Conservation (phyloP, 345 rosid genomes). For the Heritiera littoralis region DNA sequence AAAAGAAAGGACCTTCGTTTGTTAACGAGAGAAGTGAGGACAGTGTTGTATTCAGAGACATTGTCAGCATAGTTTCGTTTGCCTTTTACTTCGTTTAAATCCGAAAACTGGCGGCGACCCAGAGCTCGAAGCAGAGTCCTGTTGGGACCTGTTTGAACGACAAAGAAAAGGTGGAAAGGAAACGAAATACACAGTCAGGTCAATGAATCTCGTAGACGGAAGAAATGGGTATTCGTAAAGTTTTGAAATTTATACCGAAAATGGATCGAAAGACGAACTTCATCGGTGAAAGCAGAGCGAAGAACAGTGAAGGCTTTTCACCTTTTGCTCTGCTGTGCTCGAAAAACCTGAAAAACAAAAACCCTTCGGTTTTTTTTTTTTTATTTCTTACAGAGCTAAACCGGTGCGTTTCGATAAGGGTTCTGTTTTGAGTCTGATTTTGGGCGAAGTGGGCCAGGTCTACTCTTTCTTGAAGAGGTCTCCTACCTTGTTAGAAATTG, state of each 20-base stretch:
- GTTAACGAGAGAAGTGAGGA: constrained; percentile 56
- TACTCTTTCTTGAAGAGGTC: background rate
- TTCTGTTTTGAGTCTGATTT: background rate
- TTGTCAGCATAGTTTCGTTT: constrained; percentile 82
- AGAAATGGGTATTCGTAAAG: background rate
- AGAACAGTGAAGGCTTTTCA: constrained; percentile 7
- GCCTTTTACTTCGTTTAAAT: constrained; percentile 49
- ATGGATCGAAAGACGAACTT: constrained; percentile 54
- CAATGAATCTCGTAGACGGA: background rate
- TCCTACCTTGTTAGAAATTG: background rate
- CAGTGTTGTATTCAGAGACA: constrained; percentile 72
- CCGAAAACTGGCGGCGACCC: constrained; percentile 54
- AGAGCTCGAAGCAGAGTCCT: constrained; percentile 47
- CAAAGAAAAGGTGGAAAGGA: background rate
- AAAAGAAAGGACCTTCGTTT: constrained; percentile 56
- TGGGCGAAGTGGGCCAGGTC: background rate
- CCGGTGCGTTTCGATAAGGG: background rate
- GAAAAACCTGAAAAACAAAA: background rate
- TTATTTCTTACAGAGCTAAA: background rate
- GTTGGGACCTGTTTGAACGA: constrained; percentile 40
- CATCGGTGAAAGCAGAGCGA: constrained; percentile 37
- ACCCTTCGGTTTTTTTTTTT: background rate
- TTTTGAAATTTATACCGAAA: constrained; percentile 27
- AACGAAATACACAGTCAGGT: background rate
- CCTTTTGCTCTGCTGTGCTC: background rate